phyloP scores from a whole-genome alignment of 441 rosid genomes.

The Syzygium malaccense region DNA sequence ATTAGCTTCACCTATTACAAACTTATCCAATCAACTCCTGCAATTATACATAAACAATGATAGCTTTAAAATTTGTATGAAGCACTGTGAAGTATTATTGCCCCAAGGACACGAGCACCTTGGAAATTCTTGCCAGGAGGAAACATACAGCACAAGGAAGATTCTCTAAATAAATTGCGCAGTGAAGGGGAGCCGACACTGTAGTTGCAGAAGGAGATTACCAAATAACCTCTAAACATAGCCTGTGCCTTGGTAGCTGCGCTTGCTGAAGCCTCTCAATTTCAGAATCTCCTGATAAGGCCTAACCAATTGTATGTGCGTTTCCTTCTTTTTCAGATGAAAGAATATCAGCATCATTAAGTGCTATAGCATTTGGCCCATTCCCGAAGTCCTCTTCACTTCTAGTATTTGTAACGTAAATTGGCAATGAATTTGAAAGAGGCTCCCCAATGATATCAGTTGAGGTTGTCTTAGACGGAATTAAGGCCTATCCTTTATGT shows the following conservation, averaged over 20 bases:
- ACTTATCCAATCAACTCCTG: neutral
- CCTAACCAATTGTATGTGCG: conserved; percentile 3
- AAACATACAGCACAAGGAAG: no score
- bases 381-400: conserved; percentile 18
- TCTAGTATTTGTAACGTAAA: conserved; percentile 15
- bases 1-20: neutral
- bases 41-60: neutral
- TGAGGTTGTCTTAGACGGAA: conserved; percentile 30
- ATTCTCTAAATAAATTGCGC: no score
- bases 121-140: no score
- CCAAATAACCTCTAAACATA: conserved; percentile 74
- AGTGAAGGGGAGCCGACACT: neutral
- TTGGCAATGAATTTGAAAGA: conserved; percentile 19
- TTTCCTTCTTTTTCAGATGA: conserved; percentile 19
- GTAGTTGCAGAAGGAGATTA: conserved; percentile 5
- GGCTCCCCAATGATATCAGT: conserved; percentile 21
- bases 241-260: conserved; percentile 55
- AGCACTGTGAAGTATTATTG: neutral
- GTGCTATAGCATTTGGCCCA: conserved; percentile 17
- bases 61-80: neutral
- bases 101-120: neutral
- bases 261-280: conserved; percentile 41
- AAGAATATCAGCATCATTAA: conserved; percentile 17
- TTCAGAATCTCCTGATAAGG: conserved; percentile 32
- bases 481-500: conserved; percentile 28